phyloP scores from a whole-genome alignment of 2,329 filamentous ascomycete genomes.

The Plenodomus lindquistii region DNA sequence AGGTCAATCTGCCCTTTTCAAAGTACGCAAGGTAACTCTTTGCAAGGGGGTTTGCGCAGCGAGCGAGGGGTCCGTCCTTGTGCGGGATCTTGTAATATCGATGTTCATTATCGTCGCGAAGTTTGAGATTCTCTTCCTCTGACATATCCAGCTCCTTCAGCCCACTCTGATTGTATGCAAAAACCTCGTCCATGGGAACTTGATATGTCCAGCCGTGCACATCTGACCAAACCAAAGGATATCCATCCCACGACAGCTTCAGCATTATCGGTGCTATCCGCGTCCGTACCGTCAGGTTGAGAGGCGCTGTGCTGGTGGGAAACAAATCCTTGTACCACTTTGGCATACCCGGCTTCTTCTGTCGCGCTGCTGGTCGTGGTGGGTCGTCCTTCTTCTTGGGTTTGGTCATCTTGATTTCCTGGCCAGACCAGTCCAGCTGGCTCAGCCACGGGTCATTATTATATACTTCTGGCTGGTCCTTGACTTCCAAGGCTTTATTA shows the following conservation, averaged over 20 bases:
- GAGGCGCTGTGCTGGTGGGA: slow-evolving; percentile 65
- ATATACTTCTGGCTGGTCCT: slow-evolving; percentile 70
- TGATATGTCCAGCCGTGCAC: slow-evolving; percentile 91
- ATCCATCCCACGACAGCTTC: slow-evolving; percentile 82
- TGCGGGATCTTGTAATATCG: slow-evolving; percentile 93
- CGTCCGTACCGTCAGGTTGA: slow-evolving; percentile 82
- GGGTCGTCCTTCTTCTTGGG: slow-evolving; percentile 85
- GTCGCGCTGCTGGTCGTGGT: slow-evolving; percentile 74
- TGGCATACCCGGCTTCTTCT: slow-evolving; percentile 94
- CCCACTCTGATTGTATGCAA: slow-evolving; percentile 70
- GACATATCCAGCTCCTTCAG: slow-evolving; percentile 79
- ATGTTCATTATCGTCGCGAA: slow-evolving; percentile 69
- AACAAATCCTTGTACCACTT: slow-evolving; percentile 96
- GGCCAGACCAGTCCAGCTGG: slow-evolving; percentile 94
- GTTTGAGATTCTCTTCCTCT: slow-evolving; percentile 63
- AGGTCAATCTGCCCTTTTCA: slow-evolving; percentile 83
- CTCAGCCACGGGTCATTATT: slow-evolving; percentile 83
- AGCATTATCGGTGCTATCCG: slow-evolving; percentile 84
- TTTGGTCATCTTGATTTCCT: slow-evolving; percentile 89
- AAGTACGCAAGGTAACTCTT: slow-evolving; percentile 92
- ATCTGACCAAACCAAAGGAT: slow-evolving; percentile 91
- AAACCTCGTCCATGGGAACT: slow-evolving; percentile 65
- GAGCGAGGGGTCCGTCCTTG: slow-evolving; percentile 85
- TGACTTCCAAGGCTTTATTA: slow-evolving; percentile 75
- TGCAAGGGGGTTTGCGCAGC: slow-evolving; percentile 85